Evolutionary conservation across 73 alveolate species (phyloP), one percentile per base, ranked within the genome.

Genomic region (Breviolum minutum): DNA sequence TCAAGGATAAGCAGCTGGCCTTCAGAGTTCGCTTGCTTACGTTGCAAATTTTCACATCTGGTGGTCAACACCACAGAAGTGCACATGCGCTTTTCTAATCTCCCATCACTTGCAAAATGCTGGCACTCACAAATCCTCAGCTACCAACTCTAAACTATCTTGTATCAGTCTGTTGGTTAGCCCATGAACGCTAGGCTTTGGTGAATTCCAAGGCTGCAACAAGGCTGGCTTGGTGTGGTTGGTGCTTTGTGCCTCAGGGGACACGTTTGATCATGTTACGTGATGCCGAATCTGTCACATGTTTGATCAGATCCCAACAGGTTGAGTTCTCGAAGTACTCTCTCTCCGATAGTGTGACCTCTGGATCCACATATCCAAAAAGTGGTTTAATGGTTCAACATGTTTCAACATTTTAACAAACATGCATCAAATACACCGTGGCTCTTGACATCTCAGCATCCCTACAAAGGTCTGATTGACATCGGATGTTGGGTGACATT

Each of bases 1-100:
- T 94, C 99, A 17, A 94, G 94, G 73, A 94, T 94, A 54, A 94
- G 94, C 71, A 94, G 86, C 82, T 94, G 99, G 73, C 98, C 98
- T 92, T 17, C 9, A 83, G 63, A 29, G 29, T 8, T 32, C 11
- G 32, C 24, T 14, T 14, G 17, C 24, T 68, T 68, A 68, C 11
- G 3, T 40, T 0, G 54, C 54, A 66, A 66, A 13, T 11, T 66
- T 68, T 68, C 24, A 22, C 77, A 68, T 14, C 24, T 2, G 4
- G 77, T 68, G 77, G n/a, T 68, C 24, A 14, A 68, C 17, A 68
- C 77, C 17, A 68, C 77, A 40, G 54, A 40, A 40, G 54, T 40
- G 54, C 54, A 40, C 54, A 40, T 40, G 54, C 54, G 54, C 54
- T 40, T 40, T 40, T 40, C 54, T 40, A 40, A 40, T 40, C 54